Evolutionary conservation across 192 early-diverging fungal species (phyloP), one percentile per base, ranked within the genome.

Genomic region (Dissophora globulifera): DNA sequence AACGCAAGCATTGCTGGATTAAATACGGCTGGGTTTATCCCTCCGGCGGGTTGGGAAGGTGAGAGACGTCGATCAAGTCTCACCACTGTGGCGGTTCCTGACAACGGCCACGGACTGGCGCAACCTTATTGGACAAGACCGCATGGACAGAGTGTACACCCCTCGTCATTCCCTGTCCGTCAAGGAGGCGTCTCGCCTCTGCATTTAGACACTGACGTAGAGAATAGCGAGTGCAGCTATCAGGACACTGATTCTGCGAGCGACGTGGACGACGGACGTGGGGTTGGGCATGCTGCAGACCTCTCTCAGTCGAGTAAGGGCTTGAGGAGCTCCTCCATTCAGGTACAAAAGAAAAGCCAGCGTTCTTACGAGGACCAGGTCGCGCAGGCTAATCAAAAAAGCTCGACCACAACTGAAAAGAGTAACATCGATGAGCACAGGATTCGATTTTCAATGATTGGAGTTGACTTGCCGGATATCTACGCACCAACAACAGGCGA

Each of bases 41-140:
- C 72, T 0, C 72, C 72, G 12, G 31, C 50, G 16, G 72, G 64
- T 15, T 67, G 72, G 72, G 58, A 46, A 33, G 72, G 58, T 8
- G 63, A 76, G 26, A 56, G 72, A 29, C 58, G 72, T 17, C 72
- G 72, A 30, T 67, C 72, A 7, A 76, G 72, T 67, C 43, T 50
- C 4, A 60, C 43, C 46, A 67, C 72, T 10, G 63, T 76, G 3
- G 64, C 58, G 2, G 64, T 66, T 3, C 64, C 62, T 10, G 63
- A 66, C 20, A 55, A 76, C 13, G 69, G 69, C 10, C 40, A 27
- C 16, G 69, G 69, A 25, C 41, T 43, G 13, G 53, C 61, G 1
- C 55, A 64, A 17, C 4, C 43, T 0, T 45, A 66, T 10, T 76
- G 72, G 72, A 19, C 16, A 5, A 52, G 72, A 1, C 64, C 62